Base-by-base conservation (phyloP, 495 filamentous ascomycete species). In the Lophiotrema nucula region DNA sequence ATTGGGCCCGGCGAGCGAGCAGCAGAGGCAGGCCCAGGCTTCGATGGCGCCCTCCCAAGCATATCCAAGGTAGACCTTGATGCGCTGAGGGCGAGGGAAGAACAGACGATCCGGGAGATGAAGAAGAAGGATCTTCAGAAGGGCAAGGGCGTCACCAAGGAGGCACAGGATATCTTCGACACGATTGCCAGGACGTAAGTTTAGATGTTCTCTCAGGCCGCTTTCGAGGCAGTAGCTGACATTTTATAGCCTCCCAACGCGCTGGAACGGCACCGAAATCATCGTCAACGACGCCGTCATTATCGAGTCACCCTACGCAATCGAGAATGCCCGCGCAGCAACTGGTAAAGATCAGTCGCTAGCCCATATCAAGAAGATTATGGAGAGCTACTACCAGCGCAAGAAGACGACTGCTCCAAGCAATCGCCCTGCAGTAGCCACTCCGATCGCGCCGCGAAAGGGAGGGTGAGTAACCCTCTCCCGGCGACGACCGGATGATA, bases 121-220 rank as follows among this genome's bases (percentile, higher is more conserved):
- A 77, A 80, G 35, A 81, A 84, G 48, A 69, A 70, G 15, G 81
- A 83, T 49, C 73, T 76, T 15, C 77, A 70, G 39, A 75, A 77
- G 44, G 85, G 84, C 10, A 83, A 81, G 64, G 82, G 81, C 5
- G 86, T 88, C 15, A 83, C 75, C 25, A 79, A 74, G 44, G 85
- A 87, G 58, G 84, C 78, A 19, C 86, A 89, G 68, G 86, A 87
- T 39, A 76, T 89, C 12, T 89, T 87, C 60, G 83, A 89, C 72
- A 77, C 78, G 2, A 74, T 89, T 47, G 75, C 73, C 47, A 76
- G 82, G 56, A 85, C 81, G 63, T 85, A 60, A 31, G 73, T 69
- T 26, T n/a, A n/a, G n/a, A n/a, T n/a, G n/a, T n/a, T n/a, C n/a
- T 37, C n/a, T 35, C 8, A 35, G 11, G 11, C 39, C 19, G 39